These are phyloP conservation scores for Allantophomopsis cytisporea DNA, from an alignment of 2,329 filamentous ascomycete genomes.

Conservation along the genomic window DNA sequence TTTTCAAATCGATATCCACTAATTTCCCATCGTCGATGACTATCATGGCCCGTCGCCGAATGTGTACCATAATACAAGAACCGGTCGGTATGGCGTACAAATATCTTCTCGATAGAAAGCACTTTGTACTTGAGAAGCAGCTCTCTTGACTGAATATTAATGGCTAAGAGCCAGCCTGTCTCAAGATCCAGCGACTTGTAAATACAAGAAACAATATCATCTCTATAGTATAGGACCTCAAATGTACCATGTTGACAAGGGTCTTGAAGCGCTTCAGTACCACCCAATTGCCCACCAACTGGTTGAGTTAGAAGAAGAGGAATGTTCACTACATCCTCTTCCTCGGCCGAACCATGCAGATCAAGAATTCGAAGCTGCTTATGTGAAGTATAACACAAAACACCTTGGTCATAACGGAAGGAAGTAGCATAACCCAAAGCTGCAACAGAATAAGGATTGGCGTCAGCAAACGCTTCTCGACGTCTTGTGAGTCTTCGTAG, in stretches of 20 bases:
- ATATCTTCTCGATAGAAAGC: constrained; percentile 38
- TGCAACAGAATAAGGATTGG: constrained; percentile 46
- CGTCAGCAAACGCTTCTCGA: constrained; percentile 42
- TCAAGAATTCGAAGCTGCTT: constrained; percentile 43
- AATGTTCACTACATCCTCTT: constrained; percentile 43
- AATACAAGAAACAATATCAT: constrained; percentile 42
- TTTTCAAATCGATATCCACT: constrained; percentile 33
- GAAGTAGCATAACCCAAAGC: constrained; percentile 44
- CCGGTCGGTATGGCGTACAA: constrained; percentile 48
- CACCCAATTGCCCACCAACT: background rate
- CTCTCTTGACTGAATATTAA: constrained; percentile 8
- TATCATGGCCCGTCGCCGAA: constrained; percentile 35
- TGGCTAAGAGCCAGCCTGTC: constrained; percentile 25
- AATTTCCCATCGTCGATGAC: constrained; percentile 49
- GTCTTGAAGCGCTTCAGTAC: constrained; percentile 21
- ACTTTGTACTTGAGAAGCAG: constrained; percentile 13
- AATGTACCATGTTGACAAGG: constrained; percentile 29
- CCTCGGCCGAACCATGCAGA: constrained; percentile 30
- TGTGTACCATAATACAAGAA: constrained; percentile 57
- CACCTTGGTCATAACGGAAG: constrained; percentile 49
- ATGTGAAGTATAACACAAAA: constrained; percentile 47
- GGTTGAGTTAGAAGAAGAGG: constrained; percentile 21
- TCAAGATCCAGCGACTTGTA: constrained; percentile 27
- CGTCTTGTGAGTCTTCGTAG: constrained; percentile 48
- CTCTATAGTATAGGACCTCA: constrained; percentile 39